phyloP scores from a whole-genome alignment of 1,284 basidiomycete genomes.

The Cystobasidium slooffiae region DNA sequence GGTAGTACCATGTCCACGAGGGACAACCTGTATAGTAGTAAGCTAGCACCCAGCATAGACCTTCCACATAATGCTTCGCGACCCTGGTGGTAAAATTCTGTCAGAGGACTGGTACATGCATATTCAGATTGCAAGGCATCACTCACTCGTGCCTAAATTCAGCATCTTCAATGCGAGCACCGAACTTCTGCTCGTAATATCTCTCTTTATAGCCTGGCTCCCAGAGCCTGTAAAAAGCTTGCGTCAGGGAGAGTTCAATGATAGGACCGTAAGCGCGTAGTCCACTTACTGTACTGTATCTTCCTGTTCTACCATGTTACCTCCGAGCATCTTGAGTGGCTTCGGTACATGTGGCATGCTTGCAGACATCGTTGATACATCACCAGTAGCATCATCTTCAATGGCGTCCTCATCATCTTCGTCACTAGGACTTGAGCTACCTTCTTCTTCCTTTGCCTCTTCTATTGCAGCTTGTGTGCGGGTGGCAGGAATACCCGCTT shows the following conservation, averaged over 20 bases:
- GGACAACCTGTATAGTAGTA: slow-evolving; percentile 92
- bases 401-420: slow-evolving; percentile 46
- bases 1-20: slow-evolving; percentile 97
- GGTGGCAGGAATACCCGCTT: slow-evolving; percentile 50
- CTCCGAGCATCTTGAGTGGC: slow-evolving; percentile 61
- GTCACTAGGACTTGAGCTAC: slow-evolving; percentile 48
- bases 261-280: slow-evolving; percentile 26
- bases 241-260: background rate
- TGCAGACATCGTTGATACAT: slow-evolving; percentile 50
- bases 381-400: slow-evolving; percentile 53
- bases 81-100: slow-evolving; percentile 62
- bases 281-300: slow-evolving; percentile 83
- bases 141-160: slow-evolving; percentile 76
- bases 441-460: slow-evolving; percentile 53
- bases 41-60: slow-evolving; percentile 91
- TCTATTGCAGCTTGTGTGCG: slow-evolving; percentile 52
- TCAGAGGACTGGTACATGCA: background rate
- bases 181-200: slow-evolving; percentile 95
- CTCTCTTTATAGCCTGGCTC: slow-evolving; percentile 93
- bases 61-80: slow-evolving; percentile 85
- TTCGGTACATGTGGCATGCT: slow-evolving; percentile 44
- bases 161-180: slow-evolving; percentile 70
- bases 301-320: slow-evolving; percentile 87
- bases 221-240: slow-evolving; percentile 69
- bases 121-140: slow-evolving; percentile 33